phyloP scores from a whole-genome alignment of 2,329 filamentous ascomycete species.

The Proliferodiscus dingleyae region DNA sequence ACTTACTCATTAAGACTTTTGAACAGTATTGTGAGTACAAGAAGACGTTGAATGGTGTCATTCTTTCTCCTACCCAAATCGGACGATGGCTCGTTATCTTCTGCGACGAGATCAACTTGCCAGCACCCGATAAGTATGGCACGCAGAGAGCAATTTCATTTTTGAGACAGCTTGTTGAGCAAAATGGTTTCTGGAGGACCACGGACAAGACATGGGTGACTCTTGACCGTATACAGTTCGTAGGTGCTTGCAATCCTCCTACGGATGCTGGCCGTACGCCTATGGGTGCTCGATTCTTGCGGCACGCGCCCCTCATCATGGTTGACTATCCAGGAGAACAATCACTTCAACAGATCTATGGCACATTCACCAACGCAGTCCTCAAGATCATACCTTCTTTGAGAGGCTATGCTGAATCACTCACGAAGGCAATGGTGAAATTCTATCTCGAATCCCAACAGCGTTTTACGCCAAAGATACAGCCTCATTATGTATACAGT shows the following conservation, averaged over 20 bases:
- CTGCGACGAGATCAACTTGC: conserved; percentile 99
- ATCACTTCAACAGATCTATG: conserved; percentile 95
- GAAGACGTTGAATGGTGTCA: conserved; percentile 94
- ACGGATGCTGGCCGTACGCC: conserved; percentile 96
- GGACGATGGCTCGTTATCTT: conserved; percentile 98
- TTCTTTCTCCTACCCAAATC: conserved; percentile 93
- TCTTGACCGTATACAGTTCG: conserved; percentile 96
- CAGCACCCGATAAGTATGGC: conserved; percentile 93
- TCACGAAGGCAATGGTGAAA: conserved; percentile 96
- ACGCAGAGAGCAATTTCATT: conserved; percentile 98
- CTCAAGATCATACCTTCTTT: conserved; percentile 94
- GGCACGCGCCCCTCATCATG: conserved; percentile 98
- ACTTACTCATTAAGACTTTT: conserved; percentile 97
- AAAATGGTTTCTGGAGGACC: conserved; percentile 98
- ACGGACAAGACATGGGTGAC: conserved; percentile 98
- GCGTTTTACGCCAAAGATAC: conserved; percentile 91
- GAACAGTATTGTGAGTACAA: conserved; percentile 99
- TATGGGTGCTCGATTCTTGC: conserved; percentile 86
- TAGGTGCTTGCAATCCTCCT: conserved; percentile 96
- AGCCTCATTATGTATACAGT: conserved; percentile 98
- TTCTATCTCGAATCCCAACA: conserved; percentile 94
- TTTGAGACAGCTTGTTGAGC: conserved; percentile 92
- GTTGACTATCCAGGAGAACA: conserved; percentile 97
- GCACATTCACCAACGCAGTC: conserved; percentile 93
- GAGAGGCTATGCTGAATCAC: conserved; percentile 88